Conservation (phyloP, 2,329 filamentous ascomycete species). For the Fusarium albidum region DNA sequence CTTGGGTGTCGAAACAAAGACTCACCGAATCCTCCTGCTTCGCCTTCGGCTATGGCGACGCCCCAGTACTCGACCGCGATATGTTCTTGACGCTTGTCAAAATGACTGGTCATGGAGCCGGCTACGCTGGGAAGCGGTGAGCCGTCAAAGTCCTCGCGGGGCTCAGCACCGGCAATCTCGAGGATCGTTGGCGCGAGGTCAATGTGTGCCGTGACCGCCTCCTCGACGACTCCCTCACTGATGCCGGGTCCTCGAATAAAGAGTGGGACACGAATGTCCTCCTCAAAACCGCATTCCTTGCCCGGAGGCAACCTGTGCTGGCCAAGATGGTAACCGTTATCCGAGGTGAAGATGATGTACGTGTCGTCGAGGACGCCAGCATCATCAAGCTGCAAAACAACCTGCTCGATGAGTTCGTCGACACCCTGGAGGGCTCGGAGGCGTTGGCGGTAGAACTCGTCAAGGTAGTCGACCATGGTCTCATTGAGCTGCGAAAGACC, state of each 20-base stretch:
- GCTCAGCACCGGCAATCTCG: constrained; percentile 49
- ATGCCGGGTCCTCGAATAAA: constrained; percentile 64
- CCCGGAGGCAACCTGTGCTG: constrained; percentile 66
- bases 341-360: constrained; percentile 66
- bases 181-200: constrained; percentile 71
- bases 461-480: constrained; percentile 54
- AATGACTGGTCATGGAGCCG: constrained; percentile 36
- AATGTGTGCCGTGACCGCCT: constrained; percentile 66
- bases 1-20: too few species aligned
- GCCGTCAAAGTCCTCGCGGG: constrained; percentile 64
- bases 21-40: constrained; percentile 38
- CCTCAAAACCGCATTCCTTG: constrained; percentile 66
- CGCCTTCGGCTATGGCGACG: constrained; percentile 48
- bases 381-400: constrained; percentile 54
- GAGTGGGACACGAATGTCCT: constrained; percentile 67
- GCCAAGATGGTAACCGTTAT: constrained; percentile 69
- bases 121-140: constrained; percentile 56
- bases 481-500: constrained; percentile 51
- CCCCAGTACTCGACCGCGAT: constrained; percentile 68
- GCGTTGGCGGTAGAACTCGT: constrained; percentile 60
- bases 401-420: constrained; percentile 60
- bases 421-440: constrained; percentile 62
- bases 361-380: constrained; percentile 68
- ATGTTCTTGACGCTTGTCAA: constrained; percentile 63
- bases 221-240: constrained; percentile 46